phyloP scores from a whole-genome alignment of 768 basidiomycete species.

The Tylopilus sp. region DNA sequence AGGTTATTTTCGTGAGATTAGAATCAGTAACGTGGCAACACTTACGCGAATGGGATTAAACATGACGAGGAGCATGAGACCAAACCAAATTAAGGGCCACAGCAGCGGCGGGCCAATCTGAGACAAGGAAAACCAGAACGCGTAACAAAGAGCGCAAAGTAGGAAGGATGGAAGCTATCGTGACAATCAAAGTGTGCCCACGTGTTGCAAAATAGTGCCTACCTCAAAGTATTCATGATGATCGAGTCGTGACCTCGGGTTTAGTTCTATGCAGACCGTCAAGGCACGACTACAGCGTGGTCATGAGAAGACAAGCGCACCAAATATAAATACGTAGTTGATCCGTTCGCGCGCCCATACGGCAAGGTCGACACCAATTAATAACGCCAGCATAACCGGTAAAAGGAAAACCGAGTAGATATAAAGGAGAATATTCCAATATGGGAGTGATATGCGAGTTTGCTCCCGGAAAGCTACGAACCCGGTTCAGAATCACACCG shows the following conservation, averaged over 20 bases:
- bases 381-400: slow-evolving; percentile 68
- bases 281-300: not conserved
- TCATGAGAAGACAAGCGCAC: slow-evolving; percentile 42
- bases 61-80: slow-evolving; percentile 52
- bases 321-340: slow-evolving; percentile 90
- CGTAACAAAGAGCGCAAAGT: slow-evolving; percentile 65
- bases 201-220: slow-evolving; percentile 4
- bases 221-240: slow-evolving; percentile 76
- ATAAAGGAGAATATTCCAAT: slow-evolving; percentile 72
- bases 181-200: not conserved
- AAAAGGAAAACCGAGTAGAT: slow-evolving; percentile 74
- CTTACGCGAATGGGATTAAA: slow-evolving; percentile 72
- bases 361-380: slow-evolving; percentile 78
- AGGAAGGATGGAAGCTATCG: slow-evolving; percentile 74
- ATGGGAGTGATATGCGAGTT: slow-evolving; percentile 55
- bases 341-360: slow-evolving; percentile 76
- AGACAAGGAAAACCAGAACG: slow-evolving; percentile 82
- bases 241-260: slow-evolving; percentile 69
- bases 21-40: not conserved
- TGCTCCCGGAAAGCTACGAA: slow-evolving; percentile 50
- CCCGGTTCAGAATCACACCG: not conserved
- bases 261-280: slow-evolving; percentile 48
- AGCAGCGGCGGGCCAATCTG: slow-evolving; percentile 64
- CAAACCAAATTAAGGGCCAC: slow-evolving; percentile 85
- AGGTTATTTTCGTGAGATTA: not conserved